A percentile compares a stretch with the other conserved stretches of the same genome.
Evolutionary conservation across 2,329 filamentous ascomycete species (phyloP).

Genomic region (Grosmannia serpens): DNA sequence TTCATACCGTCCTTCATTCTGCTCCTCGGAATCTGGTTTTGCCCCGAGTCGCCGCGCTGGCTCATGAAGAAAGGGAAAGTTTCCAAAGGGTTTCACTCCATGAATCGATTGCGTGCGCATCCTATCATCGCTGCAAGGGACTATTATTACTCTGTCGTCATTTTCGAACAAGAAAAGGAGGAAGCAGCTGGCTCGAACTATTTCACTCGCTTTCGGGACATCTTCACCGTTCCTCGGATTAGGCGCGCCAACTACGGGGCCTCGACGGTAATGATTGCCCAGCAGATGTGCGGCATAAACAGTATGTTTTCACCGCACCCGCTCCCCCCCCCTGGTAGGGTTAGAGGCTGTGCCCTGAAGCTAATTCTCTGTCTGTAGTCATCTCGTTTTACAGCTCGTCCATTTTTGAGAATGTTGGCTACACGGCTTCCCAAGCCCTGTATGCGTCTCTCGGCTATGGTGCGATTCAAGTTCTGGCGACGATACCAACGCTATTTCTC

Average conservation of each 20-base stretch:
- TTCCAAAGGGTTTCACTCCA: conserved; percentile 43
- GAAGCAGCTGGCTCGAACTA: conserved; percentile 34
- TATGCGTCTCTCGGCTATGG: conserved; percentile 33
- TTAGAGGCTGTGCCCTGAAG: background rate
- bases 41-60: conserved; percentile 54
- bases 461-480: conserved; percentile 52
- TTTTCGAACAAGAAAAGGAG: conserved; percentile 43
- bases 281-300: conserved; percentile 52
- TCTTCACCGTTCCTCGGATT: conserved; percentile 58
- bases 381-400: conserved; percentile 37
- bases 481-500: conserved; percentile 52
- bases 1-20: conserved; percentile 49
- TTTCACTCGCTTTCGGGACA: conserved; percentile 50
- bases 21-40: conserved; percentile 49
- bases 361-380: background rate
- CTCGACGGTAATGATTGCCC: conserved; percentile 68
- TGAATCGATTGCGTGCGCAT: conserved; percentile 41
- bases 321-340: background rate
- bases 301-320: conserved; percentile 15
- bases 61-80: conserved; percentile 56
- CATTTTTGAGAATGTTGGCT: conserved; percentile 32
- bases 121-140: conserved; percentile 45
- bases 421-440: conserved; percentile 25
- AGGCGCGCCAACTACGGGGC: conserved; percentile 63
- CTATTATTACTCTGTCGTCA: conserved; percentile 49